Base-by-base conservation (phyloP, 1,284 basidiomycete genomes). In the Tylopilus sp. region DNA sequence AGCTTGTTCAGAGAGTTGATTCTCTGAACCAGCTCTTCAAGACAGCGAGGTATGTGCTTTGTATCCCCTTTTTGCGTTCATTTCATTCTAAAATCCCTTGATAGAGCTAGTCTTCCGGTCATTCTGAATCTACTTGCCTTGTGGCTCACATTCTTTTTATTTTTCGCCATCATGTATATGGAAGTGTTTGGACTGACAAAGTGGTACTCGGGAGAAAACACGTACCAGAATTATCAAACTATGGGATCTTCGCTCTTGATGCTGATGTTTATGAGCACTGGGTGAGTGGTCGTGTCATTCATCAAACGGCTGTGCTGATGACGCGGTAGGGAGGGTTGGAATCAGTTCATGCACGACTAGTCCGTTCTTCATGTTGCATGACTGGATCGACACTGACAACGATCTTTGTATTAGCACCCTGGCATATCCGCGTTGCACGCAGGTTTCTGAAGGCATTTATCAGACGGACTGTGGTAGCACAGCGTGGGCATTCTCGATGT, bases 11-110 rank as follows among this genome's bases (percentile, higher is more conserved):
- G 77, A 88, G 94, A 59, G 93, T 92, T 67, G 92, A 96, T 74
- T 91, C 90, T 68, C 84, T 99, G 65, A 99, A 99, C 74, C 95
- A 98, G 81, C 84, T 99, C 24, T 99, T 99, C 88, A 98, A 98
- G 81, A 98, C 96, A 10, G 95, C 95, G 2, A 87, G 95, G 94
- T 96, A 82, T 70, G 95, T 85, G 36, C 10, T 38, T 10, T 26
- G 4, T 55, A 47, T 57, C 60, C 15, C 57, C 13, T 18, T 53
- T 32, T 53, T 41, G 64, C 22, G 66, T 32, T 61, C 49, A 54
- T 60, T 67, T 63, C 54, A 32, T 32, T 39, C 22, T 10, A 24
- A 22, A 18, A 29, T 18, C 15, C 22, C 24, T 54, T 62, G 65
- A 29, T 74, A 95, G 95, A 16, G 91, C 96, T 54, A 96, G 95